Evolutionary conservation across 495 filamentous ascomycete species (phyloP), one percentile per base, ranked within the genome.

Genomic region (Tirmania nivea): DNA sequence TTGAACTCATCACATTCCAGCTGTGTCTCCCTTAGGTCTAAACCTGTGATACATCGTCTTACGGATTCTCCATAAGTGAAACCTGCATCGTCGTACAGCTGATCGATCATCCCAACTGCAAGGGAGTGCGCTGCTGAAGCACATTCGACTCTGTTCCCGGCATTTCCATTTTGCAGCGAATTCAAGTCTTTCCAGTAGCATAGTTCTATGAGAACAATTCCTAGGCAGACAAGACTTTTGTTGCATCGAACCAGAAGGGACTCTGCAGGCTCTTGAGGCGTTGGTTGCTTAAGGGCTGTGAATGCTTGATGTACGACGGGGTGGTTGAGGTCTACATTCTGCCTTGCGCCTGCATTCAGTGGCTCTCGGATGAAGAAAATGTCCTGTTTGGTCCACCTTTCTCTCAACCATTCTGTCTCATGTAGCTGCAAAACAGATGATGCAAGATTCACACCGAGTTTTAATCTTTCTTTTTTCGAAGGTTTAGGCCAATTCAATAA

Each of bases 201-300:
- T 6, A 70, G 63, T 52, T 70, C 65, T 0, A 70, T 56, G 10
- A 70, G 60, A 17, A 66, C 39, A 20, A 70, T 68, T 16, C 63
- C 65, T 0, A 68, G 58, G 10, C 48, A 51, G 31, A 54, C 54
- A 0, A 65, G 52, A 31, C 25, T 31, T 31, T 31, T 31, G 25
- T 31, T 31, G 25, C 25, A 31, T 31, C 25, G 25, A 31, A 31
- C 25, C 25, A 31, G 25, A 31, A 31, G 25, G 25, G 2, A 31
- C 25, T 31, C 25, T 31, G 25, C 25, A 31, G 2, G 25, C 3
- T 31, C 4, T 31, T 31, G 25, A 17, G 57, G 48, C 5, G 31
- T 8, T 39, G 25, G 51, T 25, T 16, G 36, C 16, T 19, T 19
- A 5, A 52, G 31, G 9, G 42, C 6, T 3, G 2, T 14, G 42